These are phyloP conservation scores for Pseudocercospora fuligena DNA, from an alignment of 2,329 filamentous ascomycete genomes.

Conservation along the genomic window DNA sequence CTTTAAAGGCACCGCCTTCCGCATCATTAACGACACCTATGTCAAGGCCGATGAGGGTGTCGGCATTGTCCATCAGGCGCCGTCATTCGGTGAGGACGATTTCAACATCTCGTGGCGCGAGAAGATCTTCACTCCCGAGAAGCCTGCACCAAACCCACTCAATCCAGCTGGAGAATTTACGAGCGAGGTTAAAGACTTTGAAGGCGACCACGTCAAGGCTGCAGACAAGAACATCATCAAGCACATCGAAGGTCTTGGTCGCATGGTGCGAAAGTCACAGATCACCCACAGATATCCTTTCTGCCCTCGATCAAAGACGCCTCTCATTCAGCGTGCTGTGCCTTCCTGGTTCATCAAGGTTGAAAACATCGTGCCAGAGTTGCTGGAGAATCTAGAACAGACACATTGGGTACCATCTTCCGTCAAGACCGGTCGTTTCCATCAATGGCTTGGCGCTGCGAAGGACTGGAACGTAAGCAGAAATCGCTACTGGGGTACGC, in stretches of 20 bases:
- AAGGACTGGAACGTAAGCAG: slow-evolving; percentile 95
- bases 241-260: slow-evolving; percentile 75
- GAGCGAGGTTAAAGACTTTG: slow-evolving; percentile 76
- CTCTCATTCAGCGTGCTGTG: slow-evolving; percentile 88
- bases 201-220: slow-evolving; percentile 85
- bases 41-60: slow-evolving; percentile 90
- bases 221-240: slow-evolving; percentile 95
- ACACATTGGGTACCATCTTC: slow-evolving; percentile 91
- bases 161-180: slow-evolving; percentile 83
- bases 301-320: slow-evolving; percentile 94
- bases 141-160: slow-evolving; percentile 88
- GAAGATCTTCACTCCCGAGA: slow-evolving; percentile 76
- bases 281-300: slow-evolving; percentile 91
- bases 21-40: slow-evolving; percentile 80
- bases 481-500: slow-evolving; percentile 95
- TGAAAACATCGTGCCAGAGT: slow-evolving; percentile 77
- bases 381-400: slow-evolving; percentile 86
- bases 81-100: slow-evolving; percentile 95
- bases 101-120: slow-evolving; percentile 79
- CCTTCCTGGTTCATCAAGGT: slow-evolving; percentile 96
- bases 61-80: slow-evolving; percentile 91
- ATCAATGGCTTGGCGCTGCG: slow-evolving; percentile 88
- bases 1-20: slow-evolving; percentile 84
- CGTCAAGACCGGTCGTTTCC: slow-evolving; percentile 89
- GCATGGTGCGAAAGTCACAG: slow-evolving; percentile 82